Percentiles rank a stretch among this genome's conserved stretches.
Conservation (phyloP, 441 rosid species). For the Raphanus hybrid region DNA sequence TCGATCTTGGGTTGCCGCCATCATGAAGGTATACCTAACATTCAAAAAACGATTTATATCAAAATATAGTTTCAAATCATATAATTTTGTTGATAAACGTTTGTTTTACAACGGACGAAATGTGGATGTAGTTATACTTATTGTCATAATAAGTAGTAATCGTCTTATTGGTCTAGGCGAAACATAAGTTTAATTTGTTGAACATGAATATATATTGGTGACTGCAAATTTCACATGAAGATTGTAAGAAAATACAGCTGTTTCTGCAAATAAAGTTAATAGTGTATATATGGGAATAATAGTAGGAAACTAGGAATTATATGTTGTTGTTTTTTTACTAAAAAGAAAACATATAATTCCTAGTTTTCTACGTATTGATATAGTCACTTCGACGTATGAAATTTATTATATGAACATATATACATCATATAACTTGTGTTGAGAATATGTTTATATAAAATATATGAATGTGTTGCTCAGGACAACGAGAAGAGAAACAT, state of each 20-base stretch:
- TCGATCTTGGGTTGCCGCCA: constrained; percentile 80
- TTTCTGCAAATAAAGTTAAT: not conserved
- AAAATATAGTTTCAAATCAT: not conserved
- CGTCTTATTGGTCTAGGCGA: not conserved
- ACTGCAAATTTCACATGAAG: too few species aligned
- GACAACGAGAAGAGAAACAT: constrained; percentile 94
- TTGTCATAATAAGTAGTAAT: not conserved
- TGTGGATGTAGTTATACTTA: not conserved
- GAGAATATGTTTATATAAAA: not conserved
- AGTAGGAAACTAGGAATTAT: not conserved
- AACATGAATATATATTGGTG: not conserved
- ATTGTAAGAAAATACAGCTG: not conserved
- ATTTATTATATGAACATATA: not conserved
- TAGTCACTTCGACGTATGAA: too few species aligned
- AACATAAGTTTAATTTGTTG: not conserved
- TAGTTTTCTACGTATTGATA: too few species aligned
- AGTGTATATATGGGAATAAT: not conserved
- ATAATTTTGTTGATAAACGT: not conserved
- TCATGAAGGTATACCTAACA: constrained; percentile 64
- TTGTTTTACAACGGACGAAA: not conserved
- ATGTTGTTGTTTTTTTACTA: too few species aligned
- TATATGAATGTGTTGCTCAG: constrained; percentile 39
- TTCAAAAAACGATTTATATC: not conserved
- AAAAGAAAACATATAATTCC: too few species aligned
- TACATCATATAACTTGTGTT: not conserved